Evolutionary conservation across 1,139 yeast species (phyloP), one percentile per base, ranked within the genome.

Genomic region (Candida smagusa): DNA sequence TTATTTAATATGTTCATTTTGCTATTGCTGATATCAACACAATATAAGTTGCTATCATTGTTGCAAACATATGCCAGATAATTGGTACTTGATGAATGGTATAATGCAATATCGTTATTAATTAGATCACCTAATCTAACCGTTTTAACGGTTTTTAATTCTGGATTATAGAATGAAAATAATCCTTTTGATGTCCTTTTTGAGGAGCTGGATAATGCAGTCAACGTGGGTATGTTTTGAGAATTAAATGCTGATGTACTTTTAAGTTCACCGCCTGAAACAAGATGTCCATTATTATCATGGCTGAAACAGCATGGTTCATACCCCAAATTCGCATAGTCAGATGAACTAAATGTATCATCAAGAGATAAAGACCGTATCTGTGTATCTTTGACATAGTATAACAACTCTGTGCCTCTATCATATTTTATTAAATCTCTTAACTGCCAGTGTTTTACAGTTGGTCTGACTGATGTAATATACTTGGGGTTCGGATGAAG

Each of bases 391-490:
- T 52, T 52, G 12, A 72, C 65, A 43, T 59, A 69, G 45, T 55
- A 68, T 7, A 68, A 49, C 11, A 50, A 48, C 24, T 69, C 65
- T 7, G 51, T 45, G 3, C 43, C 30, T 25, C 52, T 48, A 40
- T 68, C 68, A 27, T 59, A 61, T 48, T 83, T 79, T 19, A 88
- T 65, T 51, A 89, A 70, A 53, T 89, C 95, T 34, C 95, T 70
- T 30, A 89, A 66, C 57, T 89, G 97, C 96, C 96, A 89, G 64
- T 89, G 97, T 45, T 81, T 79, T 31, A 61, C 67, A 12, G 57
- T 55, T 8, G 48, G 40, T 16, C 54, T 53, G 7, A 67, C 54
- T 32, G 54, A 54, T 13, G 68, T 49, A 13, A 68, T 53, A 45
- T 68, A 70, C 12, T 42, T 45, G 7, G 75, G 75, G 38, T 59